Conservation (phyloP, 805 yeast species). For the Wickerhamiella spandovensis region DNA sequence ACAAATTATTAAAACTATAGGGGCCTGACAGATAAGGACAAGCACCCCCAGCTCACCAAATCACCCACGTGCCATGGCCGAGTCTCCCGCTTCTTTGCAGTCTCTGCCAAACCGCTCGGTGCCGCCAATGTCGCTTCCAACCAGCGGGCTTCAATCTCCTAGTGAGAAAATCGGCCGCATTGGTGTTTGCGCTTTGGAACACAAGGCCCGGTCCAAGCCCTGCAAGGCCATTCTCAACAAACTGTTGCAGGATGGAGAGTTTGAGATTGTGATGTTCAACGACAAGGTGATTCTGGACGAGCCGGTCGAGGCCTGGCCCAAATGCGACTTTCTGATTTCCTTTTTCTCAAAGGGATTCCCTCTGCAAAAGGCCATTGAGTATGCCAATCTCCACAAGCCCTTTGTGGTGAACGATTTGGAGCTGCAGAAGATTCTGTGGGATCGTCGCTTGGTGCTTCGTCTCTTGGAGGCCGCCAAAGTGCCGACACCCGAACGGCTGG, state of each 20-base stretch:
- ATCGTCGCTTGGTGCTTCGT: constrained; percentile 73
- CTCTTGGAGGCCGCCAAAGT: constrained; percentile 71
- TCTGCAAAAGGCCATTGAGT: constrained; percentile 82
- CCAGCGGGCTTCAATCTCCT: not conserved
- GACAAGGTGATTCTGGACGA: constrained; percentile 95
- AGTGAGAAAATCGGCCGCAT: constrained; percentile 53
- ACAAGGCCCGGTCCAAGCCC: constrained; percentile 90
- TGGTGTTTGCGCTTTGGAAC: constrained; percentile 99
- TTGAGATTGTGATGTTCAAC: constrained; percentile 92
- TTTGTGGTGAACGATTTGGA: constrained; percentile 76
- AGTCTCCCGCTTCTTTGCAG: not conserved
- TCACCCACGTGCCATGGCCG: not conserved
- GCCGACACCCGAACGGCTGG: constrained; percentile 78
- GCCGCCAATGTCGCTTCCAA: not conserved
- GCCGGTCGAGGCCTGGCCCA: constrained; percentile 92
- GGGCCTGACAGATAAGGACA: too few relatives aligned
- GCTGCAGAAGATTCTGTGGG: constrained; percentile 95
- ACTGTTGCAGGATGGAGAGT: constrained; percentile 83
- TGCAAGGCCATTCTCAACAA: constrained; percentile 82
- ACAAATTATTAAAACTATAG: too few relatives aligned
- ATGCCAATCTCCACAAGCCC: constrained; percentile 82
- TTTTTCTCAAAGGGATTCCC: constrained; percentile 97
- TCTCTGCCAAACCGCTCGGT: not conserved
- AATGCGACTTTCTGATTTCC: constrained; percentile 87
- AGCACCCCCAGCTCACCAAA: too few relatives aligned